Percentiles rank a stretch among this genome's conserved stretches.
Conservation (phyloP, 2,329 filamentous ascomycete genomes). For the Beauveria asiatica region DNA sequence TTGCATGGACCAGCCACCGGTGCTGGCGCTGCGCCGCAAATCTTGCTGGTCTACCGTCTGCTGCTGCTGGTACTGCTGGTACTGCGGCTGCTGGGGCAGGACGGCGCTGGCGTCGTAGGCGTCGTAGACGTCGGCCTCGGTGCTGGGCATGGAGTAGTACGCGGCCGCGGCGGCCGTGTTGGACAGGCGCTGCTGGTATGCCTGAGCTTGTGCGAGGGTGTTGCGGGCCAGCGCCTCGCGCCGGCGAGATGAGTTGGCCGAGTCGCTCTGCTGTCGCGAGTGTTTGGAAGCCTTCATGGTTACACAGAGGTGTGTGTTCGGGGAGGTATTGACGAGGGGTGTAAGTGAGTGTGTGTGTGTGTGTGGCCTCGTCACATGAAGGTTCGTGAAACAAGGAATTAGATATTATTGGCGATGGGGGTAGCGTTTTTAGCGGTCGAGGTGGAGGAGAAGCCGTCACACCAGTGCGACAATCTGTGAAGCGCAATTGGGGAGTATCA, state of each 20-base stretch:
- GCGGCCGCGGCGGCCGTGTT: neutral
- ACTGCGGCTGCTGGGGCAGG: neutral
- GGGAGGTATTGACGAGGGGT: neutral
- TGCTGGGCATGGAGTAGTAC: neutral
- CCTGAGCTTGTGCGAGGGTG: constrained; percentile 2
- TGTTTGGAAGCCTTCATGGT: constrained; percentile 5
- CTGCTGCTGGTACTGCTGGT: neutral
- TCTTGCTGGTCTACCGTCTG: neutral
- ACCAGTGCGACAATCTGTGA: neutral
- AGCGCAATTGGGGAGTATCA: neutral
- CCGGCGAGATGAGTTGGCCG: neutral
- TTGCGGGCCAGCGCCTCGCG: constrained; percentile 2
- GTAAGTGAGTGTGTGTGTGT: neutral
- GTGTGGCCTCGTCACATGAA: constrained; percentile 3
- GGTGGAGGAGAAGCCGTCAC: neutral
- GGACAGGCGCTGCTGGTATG: neutral
- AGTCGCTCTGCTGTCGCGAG: constrained; percentile 3
- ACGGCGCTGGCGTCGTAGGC: neutral
- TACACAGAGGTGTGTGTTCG: neutral
- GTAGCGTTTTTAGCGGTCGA: neutral
- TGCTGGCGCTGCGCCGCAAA: constrained; percentile 2
- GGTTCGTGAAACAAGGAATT: neutral
- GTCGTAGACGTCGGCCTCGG: neutral
- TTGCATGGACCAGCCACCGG: neutral
- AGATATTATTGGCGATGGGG: neutral